Evolutionary conservation across 1,284 basidiomycete species (phyloP).

Genomic region (Trichosporon faecale): DNA sequence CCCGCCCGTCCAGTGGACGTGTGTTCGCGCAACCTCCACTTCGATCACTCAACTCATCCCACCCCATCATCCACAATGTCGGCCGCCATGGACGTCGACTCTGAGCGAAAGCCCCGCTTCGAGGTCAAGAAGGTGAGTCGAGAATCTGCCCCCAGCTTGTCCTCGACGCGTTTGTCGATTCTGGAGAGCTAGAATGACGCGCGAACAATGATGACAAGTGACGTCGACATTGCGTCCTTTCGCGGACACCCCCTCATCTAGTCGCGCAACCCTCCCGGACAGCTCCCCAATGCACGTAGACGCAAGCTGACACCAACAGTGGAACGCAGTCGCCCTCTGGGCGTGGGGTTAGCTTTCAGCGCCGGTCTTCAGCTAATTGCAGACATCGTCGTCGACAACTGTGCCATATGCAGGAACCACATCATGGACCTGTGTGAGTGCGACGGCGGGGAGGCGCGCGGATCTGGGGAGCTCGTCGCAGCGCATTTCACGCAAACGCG

Average conservation of each 20-base stretch:
- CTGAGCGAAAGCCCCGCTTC: constrained; percentile 64
- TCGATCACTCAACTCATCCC: neutral
- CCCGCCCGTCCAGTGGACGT: neutral
- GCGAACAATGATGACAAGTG: neutral
- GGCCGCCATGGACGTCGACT: constrained; percentile 55
- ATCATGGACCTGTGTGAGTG: constrained; percentile 95
- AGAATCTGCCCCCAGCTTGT: neutral
- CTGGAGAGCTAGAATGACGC: too few relatives aligned
- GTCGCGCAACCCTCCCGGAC: neutral
- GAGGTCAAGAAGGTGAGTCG: constrained; percentile 87
- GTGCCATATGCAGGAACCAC: constrained; percentile 92
- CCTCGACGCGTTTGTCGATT: too few relatives aligned
- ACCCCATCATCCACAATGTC: constrained; percentile 17
- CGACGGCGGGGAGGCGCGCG: too few relatives aligned
- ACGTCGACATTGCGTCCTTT: constrained; percentile 16
- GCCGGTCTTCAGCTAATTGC: constrained; percentile 15
- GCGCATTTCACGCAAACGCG: too few relatives aligned
- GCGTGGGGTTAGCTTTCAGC: constrained; percentile 71
- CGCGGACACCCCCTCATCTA: neutral
- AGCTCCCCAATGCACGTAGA: neutral
- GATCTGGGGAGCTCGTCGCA: too few relatives aligned
- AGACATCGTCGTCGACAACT: constrained; percentile 96
- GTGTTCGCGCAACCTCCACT: constrained; percentile 5
- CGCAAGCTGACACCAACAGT: constrained; percentile 57
- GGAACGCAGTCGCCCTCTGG: constrained; percentile 95